Base-by-base conservation (phyloP, 2,329 filamentous ascomycete genomes). In the Aspergillus quadrilineatus region DNA sequence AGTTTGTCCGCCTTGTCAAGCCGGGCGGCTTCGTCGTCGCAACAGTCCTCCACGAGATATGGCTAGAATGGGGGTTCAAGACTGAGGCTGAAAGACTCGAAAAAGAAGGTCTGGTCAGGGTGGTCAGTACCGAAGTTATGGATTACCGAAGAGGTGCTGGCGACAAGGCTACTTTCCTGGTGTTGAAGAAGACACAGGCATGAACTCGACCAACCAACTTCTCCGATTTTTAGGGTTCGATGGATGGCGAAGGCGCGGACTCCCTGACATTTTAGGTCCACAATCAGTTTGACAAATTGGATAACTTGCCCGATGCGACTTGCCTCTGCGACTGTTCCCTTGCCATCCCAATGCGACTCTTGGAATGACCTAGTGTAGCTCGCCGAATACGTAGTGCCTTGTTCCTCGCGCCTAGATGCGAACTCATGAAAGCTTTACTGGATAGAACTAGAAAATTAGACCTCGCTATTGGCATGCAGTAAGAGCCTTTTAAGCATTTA, bases 11-110 rank as follows among this genome's bases (percentile, higher is more conserved):
- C 8, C 65, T 84, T 3, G 70, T 77, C 30, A 80, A 78, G 67
- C 71, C 62, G 9, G 73, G 72, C 4, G 82, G 82, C 0, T 63
- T 81, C 36, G 66, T 84, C 26, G 77, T 82, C 34, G 79, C 79
- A 2, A 84, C 81, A 1, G 73, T 85, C 4, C 68, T 82, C 4
- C 75, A 78, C 17, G 75, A 74, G 37, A 78, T 83, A 52, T 84
- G 80, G 79, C 65, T 74, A 45, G 69, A 71, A 1, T 76, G 73
- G 2, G 81, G 80, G 0, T 84, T 79, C 64, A 72, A 79, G 63
- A 68, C 65, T 3, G 75, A 79, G 56, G 74, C 82, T 6, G 72
- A 77, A 50, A 69, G 70, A 49, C 45, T 80, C 42, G 59, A 59
- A 17, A 63, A 62, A 0, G 67, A 70, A 14, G 71, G 69, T 0